Conservation (phyloP, 306 rosid genomes). For the Malus sieversii region DNA sequence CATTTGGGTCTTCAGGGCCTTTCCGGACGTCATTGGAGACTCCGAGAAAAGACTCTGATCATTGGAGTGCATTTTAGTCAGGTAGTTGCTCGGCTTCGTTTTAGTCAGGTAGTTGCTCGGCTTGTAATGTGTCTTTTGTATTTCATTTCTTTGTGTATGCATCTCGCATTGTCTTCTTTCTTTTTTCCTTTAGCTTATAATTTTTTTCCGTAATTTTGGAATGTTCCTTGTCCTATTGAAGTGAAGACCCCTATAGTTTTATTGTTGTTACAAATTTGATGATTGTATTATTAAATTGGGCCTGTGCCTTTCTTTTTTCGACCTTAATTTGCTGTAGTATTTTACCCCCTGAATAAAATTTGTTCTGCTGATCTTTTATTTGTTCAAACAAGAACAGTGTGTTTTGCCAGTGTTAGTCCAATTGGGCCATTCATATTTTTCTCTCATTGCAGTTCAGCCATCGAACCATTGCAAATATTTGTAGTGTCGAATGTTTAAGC, state of each 20-base stretch:
- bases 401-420: no score
- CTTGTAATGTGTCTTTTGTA: slow-evolving; percentile 51
- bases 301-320: background rate
- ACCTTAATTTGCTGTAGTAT: background rate
- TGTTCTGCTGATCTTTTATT: background rate
- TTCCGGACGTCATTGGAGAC: slow-evolving; percentile 62
- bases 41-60: slow-evolving; percentile 58
- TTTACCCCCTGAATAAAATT: background rate
- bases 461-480: no score
- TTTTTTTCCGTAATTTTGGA: background rate
- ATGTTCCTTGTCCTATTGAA: slow-evolving; percentile 4
- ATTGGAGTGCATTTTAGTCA: slow-evolving; percentile 84
- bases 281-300: slow-evolving; percentile 14
- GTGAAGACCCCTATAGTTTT: background rate
- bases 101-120: slow-evolving; percentile 36
- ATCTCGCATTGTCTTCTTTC: background rate
- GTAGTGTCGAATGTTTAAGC: no score
- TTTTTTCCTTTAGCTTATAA: background rate
- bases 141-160: slow-evolving; percentile 41
- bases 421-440: no score
- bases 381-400: background rate
- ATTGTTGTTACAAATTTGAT: background rate
- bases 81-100: slow-evolving; percentile 8
- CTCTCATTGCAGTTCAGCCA: no score
- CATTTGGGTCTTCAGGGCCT: slow-evolving; percentile 75